These are phyloP conservation scores for Kodamaea alishanica DNA, from an alignment of 1,139 yeast genomes.

Conservation along the genomic window DNA sequence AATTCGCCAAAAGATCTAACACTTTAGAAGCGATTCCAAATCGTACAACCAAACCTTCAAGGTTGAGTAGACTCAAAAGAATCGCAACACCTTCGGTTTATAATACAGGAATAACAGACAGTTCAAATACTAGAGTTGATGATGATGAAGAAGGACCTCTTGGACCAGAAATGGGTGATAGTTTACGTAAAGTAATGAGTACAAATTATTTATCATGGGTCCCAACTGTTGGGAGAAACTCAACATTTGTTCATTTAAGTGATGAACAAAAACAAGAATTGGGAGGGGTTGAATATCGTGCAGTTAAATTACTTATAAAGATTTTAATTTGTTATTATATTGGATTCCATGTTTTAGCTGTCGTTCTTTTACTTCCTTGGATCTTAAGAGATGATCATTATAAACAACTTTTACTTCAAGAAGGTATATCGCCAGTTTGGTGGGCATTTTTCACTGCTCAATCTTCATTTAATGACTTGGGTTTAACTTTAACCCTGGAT, in stretches of 20 bases:
- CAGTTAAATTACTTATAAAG: constrained; percentile 70
- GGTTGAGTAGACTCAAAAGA: constrained; percentile 10
- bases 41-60: constrained; percentile 5
- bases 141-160: constrained; percentile 11
- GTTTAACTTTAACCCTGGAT: constrained; percentile 73
- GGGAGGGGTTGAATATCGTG: constrained; percentile 96
- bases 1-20: constrained; percentile 40
- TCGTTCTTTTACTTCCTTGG: constrained; percentile 65
- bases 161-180: not conserved
- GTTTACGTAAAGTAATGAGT: constrained; percentile 34
- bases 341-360: constrained; percentile 66
- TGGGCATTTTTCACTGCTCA: constrained; percentile 86
- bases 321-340: constrained; percentile 65
- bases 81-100: constrained; percentile 6
- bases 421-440: constrained; percentile 76
- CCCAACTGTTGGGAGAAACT: constrained; percentile 94
- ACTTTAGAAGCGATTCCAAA: constrained; percentile 39
- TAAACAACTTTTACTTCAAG: constrained; percentile 36
- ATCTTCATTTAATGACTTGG: constrained; percentile 80
- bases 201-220: constrained; percentile 78
- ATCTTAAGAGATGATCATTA: constrained; percentile 45
- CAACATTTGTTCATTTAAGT: constrained; percentile 79
- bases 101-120: constrained; percentile 2
- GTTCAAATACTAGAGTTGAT: constrained; percentile 7
- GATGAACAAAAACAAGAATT: constrained; percentile 87